These are phyloP conservation scores for Phialophora verrucosa DNA, from an alignment of 2,329 filamentous ascomycete genomes.

Conservation along the genomic window DNA sequence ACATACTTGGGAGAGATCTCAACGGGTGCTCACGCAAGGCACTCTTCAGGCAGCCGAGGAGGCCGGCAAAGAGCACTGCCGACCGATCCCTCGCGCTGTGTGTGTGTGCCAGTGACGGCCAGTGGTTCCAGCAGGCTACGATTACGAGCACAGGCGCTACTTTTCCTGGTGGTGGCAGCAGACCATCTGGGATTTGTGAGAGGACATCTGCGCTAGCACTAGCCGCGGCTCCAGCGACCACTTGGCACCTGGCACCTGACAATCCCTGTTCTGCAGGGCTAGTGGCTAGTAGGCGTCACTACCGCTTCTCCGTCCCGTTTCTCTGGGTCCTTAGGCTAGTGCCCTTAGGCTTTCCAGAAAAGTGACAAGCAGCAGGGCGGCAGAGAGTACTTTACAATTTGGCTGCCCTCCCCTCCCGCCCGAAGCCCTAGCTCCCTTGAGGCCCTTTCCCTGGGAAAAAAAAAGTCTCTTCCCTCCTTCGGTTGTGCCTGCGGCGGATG, in stretches of 20 bases:
- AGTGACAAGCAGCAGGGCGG: conserved; percentile 7
- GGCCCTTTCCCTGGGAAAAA: background rate
- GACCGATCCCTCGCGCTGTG: background rate
- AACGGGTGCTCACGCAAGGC: conserved; percentile 4
- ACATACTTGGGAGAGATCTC: background rate
- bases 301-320: conserved; percentile 33
- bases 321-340: conserved; percentile 18
- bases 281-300: conserved; percentile 18
- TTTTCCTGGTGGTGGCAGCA: conserved; percentile 9
- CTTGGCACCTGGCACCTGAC: conserved; percentile 32
- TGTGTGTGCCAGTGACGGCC: background rate
- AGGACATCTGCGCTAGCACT: conserved; percentile 13
- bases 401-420: conserved; percentile 27
- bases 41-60: conserved; percentile 19
- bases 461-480: conserved; percentile 25
- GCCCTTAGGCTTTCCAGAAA: conserved; percentile 34
- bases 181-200: conserved; percentile 13
- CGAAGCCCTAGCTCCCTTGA: conserved; percentile 31
- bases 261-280: conserved; percentile 28
- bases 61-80: conserved; percentile 11
- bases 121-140: conserved; percentile 3
- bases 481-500: conserved; percentile 32
- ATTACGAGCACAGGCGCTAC: conserved; percentile 9
- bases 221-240: conserved; percentile 22
- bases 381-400: conserved; percentile 15